Conservation (phyloP, 2,329 filamentous ascomycete genomes). For the Paecilomyces sp. region DNA sequence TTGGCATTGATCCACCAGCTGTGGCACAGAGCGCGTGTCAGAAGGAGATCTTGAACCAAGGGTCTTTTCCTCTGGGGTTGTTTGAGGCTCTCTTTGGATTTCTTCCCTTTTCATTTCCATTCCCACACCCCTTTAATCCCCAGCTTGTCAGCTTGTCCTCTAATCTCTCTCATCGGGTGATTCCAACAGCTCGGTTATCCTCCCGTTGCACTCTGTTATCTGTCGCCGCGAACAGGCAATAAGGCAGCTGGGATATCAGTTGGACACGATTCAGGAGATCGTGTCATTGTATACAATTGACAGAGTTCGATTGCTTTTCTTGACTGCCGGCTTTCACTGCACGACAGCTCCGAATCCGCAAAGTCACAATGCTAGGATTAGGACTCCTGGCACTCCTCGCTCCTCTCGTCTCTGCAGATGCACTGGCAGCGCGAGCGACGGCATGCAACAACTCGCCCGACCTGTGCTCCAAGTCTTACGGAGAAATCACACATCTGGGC, state of each 20-base stretch:
- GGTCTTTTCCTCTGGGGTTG: background rate
- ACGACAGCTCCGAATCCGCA: background rate
- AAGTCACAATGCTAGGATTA: constrained; percentile 19
- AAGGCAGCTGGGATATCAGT: background rate
- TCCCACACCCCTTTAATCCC: background rate
- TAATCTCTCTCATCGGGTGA: background rate
- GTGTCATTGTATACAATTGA: background rate
- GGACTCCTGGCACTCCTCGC: constrained; percentile 22
- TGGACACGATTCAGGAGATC: background rate
- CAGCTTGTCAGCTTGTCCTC: background rate
- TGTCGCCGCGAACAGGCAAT: background rate
- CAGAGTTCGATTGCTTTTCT: background rate
- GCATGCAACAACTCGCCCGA: constrained; percentile 77
- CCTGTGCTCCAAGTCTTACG: constrained; percentile 65
- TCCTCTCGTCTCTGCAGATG: constrained; percentile 16
- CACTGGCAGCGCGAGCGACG: constrained; percentile 24
- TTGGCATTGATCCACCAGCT: background rate
- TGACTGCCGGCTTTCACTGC: background rate
- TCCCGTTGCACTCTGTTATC: background rate
- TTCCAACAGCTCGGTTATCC: background rate
- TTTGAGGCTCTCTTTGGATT: background rate
- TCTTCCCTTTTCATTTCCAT: background rate
- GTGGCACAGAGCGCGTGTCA: background rate
- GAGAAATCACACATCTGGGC: constrained; percentile 69
- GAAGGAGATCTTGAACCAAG: background rate